Percentiles rank a stretch among this genome's conserved stretches.
Conservation (phyloP, 164 flowering plant genomes). For the Dillenia turbinata region DNA sequence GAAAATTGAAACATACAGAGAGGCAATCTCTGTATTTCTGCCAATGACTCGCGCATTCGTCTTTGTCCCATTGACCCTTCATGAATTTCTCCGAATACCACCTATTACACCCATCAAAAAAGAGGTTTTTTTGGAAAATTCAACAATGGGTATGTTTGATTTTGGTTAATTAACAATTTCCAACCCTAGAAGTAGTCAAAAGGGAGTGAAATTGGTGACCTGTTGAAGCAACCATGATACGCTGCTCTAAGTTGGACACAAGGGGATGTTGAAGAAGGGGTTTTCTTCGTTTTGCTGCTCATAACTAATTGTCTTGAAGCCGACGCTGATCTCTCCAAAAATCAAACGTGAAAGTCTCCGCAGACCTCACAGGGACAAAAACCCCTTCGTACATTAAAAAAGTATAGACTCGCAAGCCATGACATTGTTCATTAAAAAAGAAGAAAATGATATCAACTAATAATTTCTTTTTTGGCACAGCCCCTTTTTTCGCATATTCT, state of each 20-base stretch:
- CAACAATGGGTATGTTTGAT: too few relatives aligned
- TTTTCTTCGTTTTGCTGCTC: slow-evolving; percentile 17
- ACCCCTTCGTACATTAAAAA: too few relatives aligned
- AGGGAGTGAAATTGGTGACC: slow-evolving; percentile 20
- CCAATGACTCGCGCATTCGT: slow-evolving; percentile 80
- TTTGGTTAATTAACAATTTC: not conserved
- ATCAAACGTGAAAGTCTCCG: too few relatives aligned
- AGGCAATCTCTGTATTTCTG: slow-evolving; percentile 79
- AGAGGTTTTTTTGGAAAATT: not conserved
- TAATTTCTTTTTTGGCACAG: too few relatives aligned
- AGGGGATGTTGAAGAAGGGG: slow-evolving; percentile 50
- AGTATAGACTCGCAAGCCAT: too few relatives aligned
- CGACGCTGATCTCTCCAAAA: too few relatives aligned
- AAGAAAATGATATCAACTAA: too few relatives aligned
- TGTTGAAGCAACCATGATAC: slow-evolving; percentile 82
- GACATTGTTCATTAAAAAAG: too few relatives aligned
- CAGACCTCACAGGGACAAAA: too few relatives aligned
- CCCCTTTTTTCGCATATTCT: too few relatives aligned
- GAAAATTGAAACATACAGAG: slow-evolving; percentile 35
- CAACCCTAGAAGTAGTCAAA: not conserved
- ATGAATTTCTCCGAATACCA: slow-evolving; percentile 91
- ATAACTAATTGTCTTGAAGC: too few relatives aligned
- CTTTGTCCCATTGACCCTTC: slow-evolving; percentile 85
- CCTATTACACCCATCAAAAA: slow-evolving; percentile 22
- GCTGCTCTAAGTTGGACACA: slow-evolving; percentile 76